Evolutionary conservation across 352 stramenopile genomes (phyloP).

Genomic region (Phytophthora hibernalis): DNA sequence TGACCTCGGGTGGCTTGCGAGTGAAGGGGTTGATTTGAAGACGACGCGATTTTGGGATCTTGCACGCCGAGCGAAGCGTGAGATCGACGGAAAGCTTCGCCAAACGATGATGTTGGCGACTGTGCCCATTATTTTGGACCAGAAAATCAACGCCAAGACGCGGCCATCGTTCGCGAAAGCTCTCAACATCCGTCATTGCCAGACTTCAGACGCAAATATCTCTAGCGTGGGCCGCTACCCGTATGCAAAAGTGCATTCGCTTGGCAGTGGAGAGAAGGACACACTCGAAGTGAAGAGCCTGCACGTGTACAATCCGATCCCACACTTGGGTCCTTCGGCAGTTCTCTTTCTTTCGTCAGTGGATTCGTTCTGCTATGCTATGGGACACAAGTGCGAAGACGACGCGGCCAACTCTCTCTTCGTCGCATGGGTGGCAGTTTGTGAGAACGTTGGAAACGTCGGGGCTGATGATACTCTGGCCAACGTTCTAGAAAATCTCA

Average conservation of each 20-base stretch:
- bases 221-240: constrained; percentile 40
- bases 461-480: constrained; percentile 17
- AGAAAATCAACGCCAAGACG: constrained; percentile 20
- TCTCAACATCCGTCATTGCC: constrained; percentile 24
- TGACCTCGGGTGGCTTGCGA: constrained; percentile 23
- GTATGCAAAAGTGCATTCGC: constrained; percentile 13
- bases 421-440: constrained; percentile 18
- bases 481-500: constrained; percentile 26
- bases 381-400: constrained; percentile 44
- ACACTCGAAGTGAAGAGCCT: constrained; percentile 31
- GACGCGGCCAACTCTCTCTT: constrained; percentile 25
- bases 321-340: constrained; percentile 27
- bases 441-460: constrained; percentile 24
- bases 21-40: constrained; percentile 34
- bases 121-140: constrained; percentile 25
- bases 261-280: constrained; percentile 6
- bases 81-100: constrained; percentile 33
- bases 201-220: constrained; percentile 29
- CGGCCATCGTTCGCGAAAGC: constrained; percentile 24
- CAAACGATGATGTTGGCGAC: constrained; percentile 20
- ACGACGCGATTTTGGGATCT: constrained; percentile 52
- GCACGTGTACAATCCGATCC: constrained; percentile 39
- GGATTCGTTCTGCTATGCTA: constrained; percentile 36
- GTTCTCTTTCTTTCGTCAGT: constrained; percentile 37
- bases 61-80: constrained; percentile 38